phyloP scores from a whole-genome alignment of 495 filamentous ascomycete genomes.

The Chaetomium fimeti region DNA sequence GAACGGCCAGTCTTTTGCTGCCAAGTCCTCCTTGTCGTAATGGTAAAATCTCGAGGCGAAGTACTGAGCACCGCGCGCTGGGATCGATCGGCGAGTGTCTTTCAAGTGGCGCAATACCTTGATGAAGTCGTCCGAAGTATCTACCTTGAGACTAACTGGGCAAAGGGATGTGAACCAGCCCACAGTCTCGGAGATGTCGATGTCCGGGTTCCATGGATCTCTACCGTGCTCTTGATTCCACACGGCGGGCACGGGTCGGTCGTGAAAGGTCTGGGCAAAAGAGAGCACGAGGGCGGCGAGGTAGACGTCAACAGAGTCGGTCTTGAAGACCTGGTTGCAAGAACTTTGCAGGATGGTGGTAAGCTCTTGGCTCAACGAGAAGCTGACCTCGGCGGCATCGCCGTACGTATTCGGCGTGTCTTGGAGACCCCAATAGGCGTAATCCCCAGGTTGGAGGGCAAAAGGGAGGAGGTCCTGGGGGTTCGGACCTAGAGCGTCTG shows the following conservation, averaged over 20 bases:
- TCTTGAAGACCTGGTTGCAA: slow-evolving; percentile 46
- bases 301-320: slow-evolving; percentile 50
- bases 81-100: slow-evolving; percentile 39
- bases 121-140: slow-evolving; percentile 42
- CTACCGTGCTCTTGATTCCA: slow-evolving; percentile 53
- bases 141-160: slow-evolving; percentile 38
- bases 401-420: slow-evolving; percentile 46
- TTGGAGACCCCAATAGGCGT: slow-evolving; percentile 50
- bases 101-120: slow-evolving; percentile 44
- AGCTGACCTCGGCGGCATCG: slow-evolving; percentile 41
- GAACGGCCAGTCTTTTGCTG: slow-evolving; percentile 56
- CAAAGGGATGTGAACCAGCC: slow-evolving; percentile 52
- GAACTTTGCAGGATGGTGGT: slow-evolving; percentile 45
- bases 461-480: slow-evolving; percentile 33
- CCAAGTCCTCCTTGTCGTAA: slow-evolving; percentile 43
- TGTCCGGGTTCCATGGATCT: slow-evolving; percentile 36
- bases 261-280: slow-evolving; percentile 51
- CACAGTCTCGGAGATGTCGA: slow-evolving; percentile 48
- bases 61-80: slow-evolving; percentile 31
- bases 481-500: slow-evolving; percentile 32
- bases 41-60: slow-evolving; percentile 49
- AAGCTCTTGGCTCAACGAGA: slow-evolving; percentile 44
- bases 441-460: slow-evolving; percentile 39
- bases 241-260: slow-evolving; percentile 55
- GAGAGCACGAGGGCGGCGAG: slow-evolving; percentile 50